These are phyloP conservation scores for Talaromyces adpressus DNA, from an alignment of 495 filamentous ascomycete genomes.

Conservation along the genomic window DNA sequence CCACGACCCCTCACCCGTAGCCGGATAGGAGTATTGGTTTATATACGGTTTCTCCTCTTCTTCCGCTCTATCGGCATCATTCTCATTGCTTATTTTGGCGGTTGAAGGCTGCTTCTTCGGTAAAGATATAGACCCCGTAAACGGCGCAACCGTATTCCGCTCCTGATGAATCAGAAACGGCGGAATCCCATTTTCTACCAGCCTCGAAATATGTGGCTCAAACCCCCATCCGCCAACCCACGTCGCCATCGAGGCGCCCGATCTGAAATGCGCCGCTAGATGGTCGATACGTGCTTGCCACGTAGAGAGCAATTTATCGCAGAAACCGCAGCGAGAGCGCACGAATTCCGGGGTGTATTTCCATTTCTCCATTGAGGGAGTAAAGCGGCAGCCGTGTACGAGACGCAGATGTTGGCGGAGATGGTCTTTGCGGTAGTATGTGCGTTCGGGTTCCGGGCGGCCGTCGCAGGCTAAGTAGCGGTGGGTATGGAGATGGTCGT, in stretches of 20 bases:
- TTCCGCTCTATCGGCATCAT: not conserved
- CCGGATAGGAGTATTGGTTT: conserved; percentile 1
- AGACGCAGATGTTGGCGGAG: conserved; percentile 67
- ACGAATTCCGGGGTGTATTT: conserved; percentile 52
- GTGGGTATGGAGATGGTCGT: conserved; percentile 36
- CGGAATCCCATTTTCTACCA: conserved; percentile 57
- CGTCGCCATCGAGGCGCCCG: conserved; percentile 54
- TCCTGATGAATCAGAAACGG: conserved; percentile 35
- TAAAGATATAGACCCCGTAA: conserved; percentile 5
- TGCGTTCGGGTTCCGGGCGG: conserved; percentile 50
- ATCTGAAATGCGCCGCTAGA: conserved; percentile 57
- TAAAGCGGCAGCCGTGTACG: conserved; percentile 58
- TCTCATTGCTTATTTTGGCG: no score
- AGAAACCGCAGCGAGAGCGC: conserved; percentile 61
- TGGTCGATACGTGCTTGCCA: conserved; percentile 57
- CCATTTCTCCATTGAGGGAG: conserved; percentile 59
- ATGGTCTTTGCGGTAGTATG: conserved; percentile 76
- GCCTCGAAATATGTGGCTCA: conserved; percentile 49
- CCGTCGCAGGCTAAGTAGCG: conserved; percentile 59
- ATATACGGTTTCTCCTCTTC: not conserved
- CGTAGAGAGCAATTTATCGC: conserved; percentile 47
- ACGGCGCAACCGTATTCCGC: conserved; percentile 19
- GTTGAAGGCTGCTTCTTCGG: not conserved
- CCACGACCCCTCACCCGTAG: not conserved
- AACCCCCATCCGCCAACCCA: conserved; percentile 69